These are phyloP conservation scores for Onygenales sp. DNA, from an alignment of 2,329 filamentous ascomycete species.

Conservation along the genomic window DNA sequence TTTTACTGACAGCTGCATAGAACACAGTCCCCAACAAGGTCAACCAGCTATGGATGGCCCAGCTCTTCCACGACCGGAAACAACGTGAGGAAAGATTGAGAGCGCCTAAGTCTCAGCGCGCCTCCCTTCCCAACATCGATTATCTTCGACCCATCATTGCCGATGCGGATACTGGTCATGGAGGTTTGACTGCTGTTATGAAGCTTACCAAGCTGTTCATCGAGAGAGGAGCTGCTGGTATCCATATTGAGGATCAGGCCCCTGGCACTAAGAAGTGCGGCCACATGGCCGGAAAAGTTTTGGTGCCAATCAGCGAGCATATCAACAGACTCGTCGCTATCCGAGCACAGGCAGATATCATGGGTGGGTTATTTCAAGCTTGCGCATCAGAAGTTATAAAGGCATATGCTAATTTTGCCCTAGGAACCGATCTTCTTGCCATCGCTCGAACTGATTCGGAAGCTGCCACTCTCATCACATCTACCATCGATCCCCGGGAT, in stretches of 20 bases:
- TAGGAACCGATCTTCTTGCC: conserved; percentile 73
- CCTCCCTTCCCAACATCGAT: conserved; percentile 69
- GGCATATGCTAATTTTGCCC: conserved; percentile 3
- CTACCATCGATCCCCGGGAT: conserved; percentile 90
- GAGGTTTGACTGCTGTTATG: conserved; percentile 97
- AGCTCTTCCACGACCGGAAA: conserved; percentile 99
- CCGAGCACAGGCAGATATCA: conserved; percentile 94
- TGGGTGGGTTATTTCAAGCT: conserved; percentile 50
- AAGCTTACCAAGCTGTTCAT: conserved; percentile 97
- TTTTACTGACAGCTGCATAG: conserved; percentile 35
- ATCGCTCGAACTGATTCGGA: conserved; percentile 95
- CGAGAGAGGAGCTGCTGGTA: conserved; percentile 91
- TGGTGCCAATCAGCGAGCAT: conserved; percentile 94
- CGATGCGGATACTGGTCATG: conserved; percentile 94
- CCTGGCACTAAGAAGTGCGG: conserved; percentile 99
- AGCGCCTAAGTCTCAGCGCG: conserved; percentile 61
- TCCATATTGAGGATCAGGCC: conserved; percentile 97
- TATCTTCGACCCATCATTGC: conserved; percentile 94
- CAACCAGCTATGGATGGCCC: conserved; percentile 92
- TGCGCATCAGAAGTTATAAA: not conserved
- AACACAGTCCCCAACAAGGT: conserved; percentile 99
- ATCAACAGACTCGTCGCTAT: conserved; percentile 97
- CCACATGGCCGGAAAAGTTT: conserved; percentile 97
- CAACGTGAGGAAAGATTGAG: conserved; percentile 89
- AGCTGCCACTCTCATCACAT: conserved; percentile 92